phyloP scores from a whole-genome alignment of 768 basidiomycete genomes.

The Podaxis sp. region DNA sequence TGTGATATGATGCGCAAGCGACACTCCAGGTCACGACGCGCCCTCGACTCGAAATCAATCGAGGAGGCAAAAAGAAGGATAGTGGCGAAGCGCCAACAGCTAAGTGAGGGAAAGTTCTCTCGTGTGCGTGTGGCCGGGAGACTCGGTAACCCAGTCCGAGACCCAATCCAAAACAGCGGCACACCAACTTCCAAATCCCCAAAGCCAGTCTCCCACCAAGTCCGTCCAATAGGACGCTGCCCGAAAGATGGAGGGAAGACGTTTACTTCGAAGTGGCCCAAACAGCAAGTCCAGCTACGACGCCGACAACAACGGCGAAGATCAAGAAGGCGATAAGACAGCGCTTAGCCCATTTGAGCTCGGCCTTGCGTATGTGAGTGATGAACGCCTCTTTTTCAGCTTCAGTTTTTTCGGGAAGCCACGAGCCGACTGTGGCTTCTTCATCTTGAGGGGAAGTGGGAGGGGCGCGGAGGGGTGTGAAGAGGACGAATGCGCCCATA shows the following conservation, averaged over 20 bases:
- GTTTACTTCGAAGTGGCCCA: constrained; percentile 26
- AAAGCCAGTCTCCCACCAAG: neutral
- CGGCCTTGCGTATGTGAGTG: constrained; percentile 44
- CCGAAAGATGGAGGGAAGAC: neutral
- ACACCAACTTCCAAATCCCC: neutral
- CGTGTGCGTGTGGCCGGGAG: neutral
- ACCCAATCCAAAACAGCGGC: neutral
- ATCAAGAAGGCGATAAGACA: constrained; percentile 54
- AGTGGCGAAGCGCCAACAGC: neutral
- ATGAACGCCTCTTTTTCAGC: constrained; percentile 49
- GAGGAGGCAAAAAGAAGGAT: neutral
- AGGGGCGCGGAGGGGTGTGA: constrained; percentile 50
- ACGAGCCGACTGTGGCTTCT: constrained; percentile 31
- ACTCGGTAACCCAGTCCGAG: neutral
- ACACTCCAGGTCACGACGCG: neutral
- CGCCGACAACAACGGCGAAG: constrained; percentile 36
- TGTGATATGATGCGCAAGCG: neutral
- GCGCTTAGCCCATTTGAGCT: constrained; percentile 57
- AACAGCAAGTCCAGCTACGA: constrained; percentile 29
- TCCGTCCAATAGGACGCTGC: neutral
- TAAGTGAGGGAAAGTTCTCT: neutral
- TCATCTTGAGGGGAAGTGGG: constrained; percentile 20
- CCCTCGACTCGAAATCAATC: neutral
- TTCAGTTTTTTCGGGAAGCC: constrained; percentile 58
- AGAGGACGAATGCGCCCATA: constrained; percentile 54